Percentiles rank a stretch among this genome's conserved stretches.
phyloP scores from a whole-genome alignment of 495 filamentous ascomycete genomes.

The Daldinia decipiens region DNA sequence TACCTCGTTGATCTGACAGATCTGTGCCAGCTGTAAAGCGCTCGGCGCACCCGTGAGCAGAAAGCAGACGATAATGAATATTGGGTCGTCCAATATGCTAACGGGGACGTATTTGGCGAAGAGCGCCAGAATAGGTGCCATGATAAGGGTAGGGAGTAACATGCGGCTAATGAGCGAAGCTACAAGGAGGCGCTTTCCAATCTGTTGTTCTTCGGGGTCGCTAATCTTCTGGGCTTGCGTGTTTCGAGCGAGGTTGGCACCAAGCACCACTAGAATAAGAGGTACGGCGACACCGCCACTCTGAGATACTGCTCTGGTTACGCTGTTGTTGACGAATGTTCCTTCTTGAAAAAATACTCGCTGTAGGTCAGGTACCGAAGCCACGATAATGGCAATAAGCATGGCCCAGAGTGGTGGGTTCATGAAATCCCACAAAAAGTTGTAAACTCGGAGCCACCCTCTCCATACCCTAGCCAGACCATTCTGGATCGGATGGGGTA shows the following conservation, averaged over 20 bases:
- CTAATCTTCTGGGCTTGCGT: slow-evolving; percentile 69
- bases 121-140: slow-evolving; percentile 92
- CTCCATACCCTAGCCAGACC: slow-evolving; percentile 56
- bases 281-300: slow-evolving; percentile 93
- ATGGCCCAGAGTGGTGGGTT: slow-evolving; percentile 98
- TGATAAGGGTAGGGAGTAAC: slow-evolving; percentile 89
- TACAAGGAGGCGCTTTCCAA: slow-evolving; percentile 80
- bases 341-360: slow-evolving; percentile 86
- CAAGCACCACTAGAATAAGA: slow-evolving; percentile 94
- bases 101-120: slow-evolving; percentile 90
- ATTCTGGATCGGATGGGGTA: slow-evolving; percentile 70
- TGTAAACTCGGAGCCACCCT: slow-evolving; percentile 62
- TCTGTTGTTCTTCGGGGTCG: slow-evolving; percentile 71
- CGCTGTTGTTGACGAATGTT: slow-evolving; percentile 90
- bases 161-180: slow-evolving; percentile 89
- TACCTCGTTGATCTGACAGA: slow-evolving; percentile 97
- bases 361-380: slow-evolving; percentile 88
- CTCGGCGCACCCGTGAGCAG: slow-evolving; percentile 93
- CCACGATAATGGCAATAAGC: slow-evolving; percentile 86
- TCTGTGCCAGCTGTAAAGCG: slow-evolving; percentile 94
- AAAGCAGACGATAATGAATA: slow-evolving; percentile 98
- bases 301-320: slow-evolving; percentile 85
- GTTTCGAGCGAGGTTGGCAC: slow-evolving; percentile 87
- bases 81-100: slow-evolving; percentile 96
- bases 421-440: slow-evolving; percentile 90